Evolutionary conservation across 768 basidiomycete species (phyloP).

Genomic region (Kwoniella sp.): DNA sequence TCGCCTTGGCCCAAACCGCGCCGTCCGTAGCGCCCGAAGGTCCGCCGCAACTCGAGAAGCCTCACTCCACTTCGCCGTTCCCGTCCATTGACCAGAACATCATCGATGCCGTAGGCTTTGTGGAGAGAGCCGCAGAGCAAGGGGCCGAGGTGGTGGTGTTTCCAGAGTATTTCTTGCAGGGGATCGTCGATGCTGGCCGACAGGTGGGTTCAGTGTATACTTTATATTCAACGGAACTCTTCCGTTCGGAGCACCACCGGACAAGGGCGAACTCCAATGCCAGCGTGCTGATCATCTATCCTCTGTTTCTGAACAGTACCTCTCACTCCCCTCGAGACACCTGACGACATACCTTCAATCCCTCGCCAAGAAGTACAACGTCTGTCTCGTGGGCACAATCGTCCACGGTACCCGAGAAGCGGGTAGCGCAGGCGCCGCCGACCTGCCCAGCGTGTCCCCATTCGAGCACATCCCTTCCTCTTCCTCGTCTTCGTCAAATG

Average conservation of each 20-base stretch:
- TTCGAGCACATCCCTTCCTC: conserved; percentile 30
- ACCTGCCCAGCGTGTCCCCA: conserved; percentile 26
- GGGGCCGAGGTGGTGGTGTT: conserved; percentile 47
- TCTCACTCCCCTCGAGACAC: conserved; percentile 36
- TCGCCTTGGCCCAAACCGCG: conserved; percentile 44
- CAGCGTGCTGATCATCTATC: not conserved
- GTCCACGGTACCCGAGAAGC: conserved; percentile 25
- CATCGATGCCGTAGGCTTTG: conserved; percentile 8
- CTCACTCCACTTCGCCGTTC: conserved; percentile 29
- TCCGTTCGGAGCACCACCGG: no score
- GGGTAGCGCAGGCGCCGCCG: not conserved
- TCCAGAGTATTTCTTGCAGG: conserved; percentile 52
- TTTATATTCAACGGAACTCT: no score
- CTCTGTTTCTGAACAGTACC: conserved; percentile 31
- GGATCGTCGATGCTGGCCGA: conserved; percentile 36
- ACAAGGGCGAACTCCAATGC: no score
- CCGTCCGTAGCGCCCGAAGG: conserved; percentile 31
- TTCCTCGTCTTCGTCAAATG: not conserved
- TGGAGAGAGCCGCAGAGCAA: conserved; percentile 22
- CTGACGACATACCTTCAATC: conserved; percentile 24
- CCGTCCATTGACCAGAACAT: conserved; percentile 34
- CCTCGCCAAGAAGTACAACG: conserved; percentile 30
- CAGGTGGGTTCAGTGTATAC: conserved; percentile 47
- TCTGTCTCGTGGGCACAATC: conserved; percentile 46
- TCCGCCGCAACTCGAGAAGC: conserved; percentile 22